Evolutionary conservation across 129 eudicot genomes (phyloP), one percentile per base, ranked within the genome.

Genomic region (Scalesia atractyloides): DNA sequence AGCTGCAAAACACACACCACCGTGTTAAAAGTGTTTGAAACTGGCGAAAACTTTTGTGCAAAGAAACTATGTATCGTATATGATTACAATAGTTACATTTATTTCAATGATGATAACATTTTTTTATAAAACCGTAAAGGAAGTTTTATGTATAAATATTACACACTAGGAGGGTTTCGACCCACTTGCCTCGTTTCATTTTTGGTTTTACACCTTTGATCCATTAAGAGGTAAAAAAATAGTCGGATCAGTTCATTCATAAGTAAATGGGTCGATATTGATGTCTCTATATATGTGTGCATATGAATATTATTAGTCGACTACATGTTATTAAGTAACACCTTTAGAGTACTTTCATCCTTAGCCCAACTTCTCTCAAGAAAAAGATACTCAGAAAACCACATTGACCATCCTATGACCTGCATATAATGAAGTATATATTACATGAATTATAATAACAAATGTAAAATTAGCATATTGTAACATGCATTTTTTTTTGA

Each of bases 331-430:
- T 34, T 11, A 51, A 68, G 34, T 41, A 63, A 83, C 76, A 93
- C 98, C 91, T 93, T 90, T 56, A 90, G 70, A 37, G 87, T 93
- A 51, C 24, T 80, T 81, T 90, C 98, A 81, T 93, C 98, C 82
- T 84, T 93, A 58, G 89, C 97, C 92, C 97, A 93, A 76, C 84
- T 93, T 78, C 98, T 86, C 77, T 93, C 98, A 58, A 93, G 97
- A 81, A 90, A 93, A 13, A 93, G 96, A 79, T 86, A 93, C 95
- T 93, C 97, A 5, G 97, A 93, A 78, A 93, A 93, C 98, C 97
- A 93, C 98, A 93, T 93, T 46, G 98, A 93, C 98, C 98, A 90
- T 11, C 98, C 98, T 37, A 93, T 85, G 24, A 90, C 97, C 98
- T 93, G 93, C 89, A 81, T 61, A 78, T 54, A 74, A 33, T 43